Percentiles rank a stretch among this genome's conserved stretches.
phyloP scores from a whole-genome alignment of 2,329 filamentous ascomycete species.

The Trichoderma citrinoviride region DNA sequence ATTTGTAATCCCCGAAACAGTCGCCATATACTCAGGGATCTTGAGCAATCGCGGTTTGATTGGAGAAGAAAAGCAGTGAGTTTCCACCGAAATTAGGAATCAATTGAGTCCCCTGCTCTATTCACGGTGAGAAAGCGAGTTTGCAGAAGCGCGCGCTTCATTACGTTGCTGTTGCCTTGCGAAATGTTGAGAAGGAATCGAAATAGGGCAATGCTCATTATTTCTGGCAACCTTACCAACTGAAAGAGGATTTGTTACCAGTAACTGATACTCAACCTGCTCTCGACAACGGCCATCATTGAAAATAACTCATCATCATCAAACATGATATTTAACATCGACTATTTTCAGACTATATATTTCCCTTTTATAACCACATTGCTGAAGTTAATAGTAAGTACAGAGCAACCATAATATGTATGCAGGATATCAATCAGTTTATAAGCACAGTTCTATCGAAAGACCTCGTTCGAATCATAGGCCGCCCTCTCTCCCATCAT shows the following conservation, averaged over 20 bases:
- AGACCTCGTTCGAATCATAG: neutral
- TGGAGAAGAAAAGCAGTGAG: neutral
- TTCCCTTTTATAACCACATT: neutral
- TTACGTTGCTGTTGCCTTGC: neutral
- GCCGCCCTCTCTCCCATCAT: too few relatives aligned
- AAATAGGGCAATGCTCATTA: too few relatives aligned
- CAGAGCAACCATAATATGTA: neutral
- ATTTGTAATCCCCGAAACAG: neutral
- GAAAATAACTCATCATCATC: neutral
- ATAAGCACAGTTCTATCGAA: neutral
- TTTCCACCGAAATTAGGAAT: slow-evolving; percentile 1
- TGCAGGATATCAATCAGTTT: slow-evolving; percentile 1
- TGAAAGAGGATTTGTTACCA: too few relatives aligned
- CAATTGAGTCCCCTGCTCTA: neutral
- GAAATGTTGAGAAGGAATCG: neutral
- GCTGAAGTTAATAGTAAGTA: neutral
- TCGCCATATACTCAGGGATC: neutral
- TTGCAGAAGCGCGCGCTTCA: neutral
- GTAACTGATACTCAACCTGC: too few relatives aligned
- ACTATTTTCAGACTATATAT: neutral
- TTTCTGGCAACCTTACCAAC: too few relatives aligned
- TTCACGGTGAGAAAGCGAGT: slow-evolving; percentile 13
- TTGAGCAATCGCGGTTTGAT: neutral
- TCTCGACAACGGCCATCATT: too few relatives aligned
- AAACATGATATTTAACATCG: neutral